Percentiles rank a stretch among this genome's conserved stretches.
These are phyloP conservation scores for Podospora conica DNA, from an alignment of 495 filamentous ascomycete species.

Conservation along the genomic window DNA sequence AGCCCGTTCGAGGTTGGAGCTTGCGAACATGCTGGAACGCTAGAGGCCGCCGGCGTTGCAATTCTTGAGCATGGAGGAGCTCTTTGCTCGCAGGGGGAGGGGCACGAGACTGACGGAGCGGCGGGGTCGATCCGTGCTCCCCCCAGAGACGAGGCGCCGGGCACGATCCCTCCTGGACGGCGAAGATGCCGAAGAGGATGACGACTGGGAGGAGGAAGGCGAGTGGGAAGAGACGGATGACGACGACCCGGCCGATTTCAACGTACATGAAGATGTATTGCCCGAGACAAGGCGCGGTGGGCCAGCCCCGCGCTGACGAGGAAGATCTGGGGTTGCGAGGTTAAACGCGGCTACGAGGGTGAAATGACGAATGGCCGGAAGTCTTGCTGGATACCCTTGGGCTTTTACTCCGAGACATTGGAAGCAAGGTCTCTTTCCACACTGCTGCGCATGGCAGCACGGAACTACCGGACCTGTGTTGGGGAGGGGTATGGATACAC, in stretches of 20 bases:
- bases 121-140: not conserved
- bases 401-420: not conserved
- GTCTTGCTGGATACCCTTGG: not conserved
- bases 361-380: not conserved
- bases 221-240: not conserved
- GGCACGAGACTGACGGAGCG: not conserved
- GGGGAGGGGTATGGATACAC: not conserved
- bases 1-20: slow-evolving; percentile 72
- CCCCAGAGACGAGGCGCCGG: not conserved
- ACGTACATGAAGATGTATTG: not conserved
- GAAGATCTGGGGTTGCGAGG: not conserved
- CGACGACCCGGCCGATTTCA: not conserved
- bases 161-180: not conserved
- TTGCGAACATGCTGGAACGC: slow-evolving; percentile 29
- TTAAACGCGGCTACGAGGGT: not conserved
- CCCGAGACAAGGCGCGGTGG: not conserved
- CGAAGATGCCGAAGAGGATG: not conserved
- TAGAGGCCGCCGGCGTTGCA: slow-evolving; percentile 21
- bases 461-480: not conserved
- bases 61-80: slow-evolving; percentile 3
- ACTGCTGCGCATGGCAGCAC: not conserved
- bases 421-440: not conserved
- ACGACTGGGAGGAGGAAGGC: not conserved
- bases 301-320: not conserved
- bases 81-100: not conserved